phyloP scores from a whole-genome alignment of 345 rosid species.

The Bruguiera parviflora region DNA sequence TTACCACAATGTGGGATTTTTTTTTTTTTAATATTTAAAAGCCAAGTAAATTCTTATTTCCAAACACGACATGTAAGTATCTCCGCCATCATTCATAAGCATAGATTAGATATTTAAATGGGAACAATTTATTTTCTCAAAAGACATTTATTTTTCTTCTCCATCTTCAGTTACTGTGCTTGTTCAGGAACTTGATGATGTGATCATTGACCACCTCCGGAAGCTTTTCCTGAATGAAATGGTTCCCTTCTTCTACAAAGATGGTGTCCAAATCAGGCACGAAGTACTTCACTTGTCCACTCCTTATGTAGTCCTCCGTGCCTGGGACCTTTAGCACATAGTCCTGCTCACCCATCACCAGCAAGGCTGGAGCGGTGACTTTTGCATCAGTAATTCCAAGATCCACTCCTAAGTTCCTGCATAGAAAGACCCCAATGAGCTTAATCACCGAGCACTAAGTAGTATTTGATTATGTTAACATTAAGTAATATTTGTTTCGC shows the following conservation, averaged over 20 bases:
- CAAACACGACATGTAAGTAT: too few relatives aligned
- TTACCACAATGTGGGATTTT: too few relatives aligned
- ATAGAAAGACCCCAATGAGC: too few relatives aligned
- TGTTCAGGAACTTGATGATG: conserved; percentile 32
- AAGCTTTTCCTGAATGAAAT: conserved; percentile 40
- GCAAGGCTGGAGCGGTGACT: conserved; percentile 26
- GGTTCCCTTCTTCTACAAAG: conserved; percentile 33
- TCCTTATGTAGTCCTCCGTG: conserved; percentile 30
- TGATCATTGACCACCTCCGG: conserved; percentile 35
- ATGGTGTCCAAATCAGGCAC: conserved; percentile 35
- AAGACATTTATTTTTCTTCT: too few relatives aligned
- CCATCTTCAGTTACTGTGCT: conserved; percentile 11
- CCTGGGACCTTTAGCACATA: conserved; percentile 30
- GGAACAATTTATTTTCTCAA: too few relatives aligned
- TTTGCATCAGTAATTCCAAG: conserved; percentile 22
- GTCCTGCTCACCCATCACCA: conserved; percentile 42
- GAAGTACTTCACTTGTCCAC: conserved; percentile 29
- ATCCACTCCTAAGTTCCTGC: conserved; percentile 14
- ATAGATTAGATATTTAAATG: too few relatives aligned
- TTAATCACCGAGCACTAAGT: too few relatives aligned
- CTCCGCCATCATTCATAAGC: too few relatives aligned
- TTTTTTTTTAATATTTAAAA: too few relatives aligned
- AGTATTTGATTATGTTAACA: too few relatives aligned
- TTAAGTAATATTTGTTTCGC: too few relatives aligned
- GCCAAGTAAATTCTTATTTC: too few relatives aligned